A percentile compares a stretch with the other conserved stretches of the same genome.
Evolutionary conservation across 306 rosid genomes (phyloP).

Genomic region (Quercus glauca): DNA sequence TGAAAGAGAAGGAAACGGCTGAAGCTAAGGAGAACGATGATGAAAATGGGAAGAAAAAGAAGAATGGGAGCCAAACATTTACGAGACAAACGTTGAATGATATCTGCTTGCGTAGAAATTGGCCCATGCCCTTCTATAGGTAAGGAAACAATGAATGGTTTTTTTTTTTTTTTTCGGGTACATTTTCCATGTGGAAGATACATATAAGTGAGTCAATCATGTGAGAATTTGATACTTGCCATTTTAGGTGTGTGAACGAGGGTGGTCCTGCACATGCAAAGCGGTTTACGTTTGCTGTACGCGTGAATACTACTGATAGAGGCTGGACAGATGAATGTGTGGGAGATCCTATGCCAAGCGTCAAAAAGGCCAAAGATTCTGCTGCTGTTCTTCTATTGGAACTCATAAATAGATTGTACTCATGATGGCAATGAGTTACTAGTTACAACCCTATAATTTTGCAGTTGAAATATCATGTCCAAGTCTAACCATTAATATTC

Average conservation of each 20-base stretch:
- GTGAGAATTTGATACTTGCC: background rate
- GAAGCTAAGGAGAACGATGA: conserved; percentile 59
- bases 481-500: background rate
- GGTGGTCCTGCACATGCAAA: conserved; percentile 99
- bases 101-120: conserved; percentile 86
- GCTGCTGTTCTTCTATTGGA: conserved; percentile 95
- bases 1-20: conserved; percentile 75
- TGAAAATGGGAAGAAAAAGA: conserved; percentile 68
- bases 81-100: conserved; percentile 93
- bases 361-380: conserved; percentile 95
- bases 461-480: background rate
- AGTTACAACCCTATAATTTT: background rate
- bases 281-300: conserved; percentile 91
- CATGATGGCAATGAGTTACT: conserved; percentile 34
- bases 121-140: conserved; percentile 98
- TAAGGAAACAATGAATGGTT: conserved; percentile 21
- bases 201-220: background rate
- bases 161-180: background rate
- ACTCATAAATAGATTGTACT: conserved; percentile 66
- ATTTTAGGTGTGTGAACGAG: conserved; percentile 81
- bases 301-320: conserved; percentile 79
- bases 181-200: background rate
- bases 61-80: conserved; percentile 81
- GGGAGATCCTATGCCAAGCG: conserved; percentile 99
- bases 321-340: conserved; percentile 96